These are phyloP conservation scores for Penicillium sp. DNA, from an alignment of 2,329 filamentous ascomycete genomes.

Conservation along the genomic window DNA sequence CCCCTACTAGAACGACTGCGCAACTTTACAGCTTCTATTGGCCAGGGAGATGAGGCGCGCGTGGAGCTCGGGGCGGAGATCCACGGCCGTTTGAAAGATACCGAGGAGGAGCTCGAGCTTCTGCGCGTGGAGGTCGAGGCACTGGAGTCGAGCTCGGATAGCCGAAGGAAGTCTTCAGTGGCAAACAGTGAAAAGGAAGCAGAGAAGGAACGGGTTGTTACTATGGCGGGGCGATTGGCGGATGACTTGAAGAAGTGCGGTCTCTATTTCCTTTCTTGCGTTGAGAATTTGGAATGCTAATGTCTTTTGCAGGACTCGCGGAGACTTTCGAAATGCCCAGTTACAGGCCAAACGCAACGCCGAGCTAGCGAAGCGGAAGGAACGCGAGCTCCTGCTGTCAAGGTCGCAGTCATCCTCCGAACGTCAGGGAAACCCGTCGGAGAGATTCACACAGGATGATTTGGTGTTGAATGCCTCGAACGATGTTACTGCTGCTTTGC, in stretches of 20 bases:
- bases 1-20: constrained; percentile 55
- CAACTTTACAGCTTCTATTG: constrained; percentile 58
- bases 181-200: constrained; percentile 52
- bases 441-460: constrained; percentile 64
- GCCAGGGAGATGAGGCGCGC: constrained; percentile 61
- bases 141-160: constrained; percentile 48
- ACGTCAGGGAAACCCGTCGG: constrained; percentile 31
- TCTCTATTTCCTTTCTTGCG: background rate
- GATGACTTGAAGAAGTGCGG: constrained; percentile 68
- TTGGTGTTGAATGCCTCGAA: constrained; percentile 68
- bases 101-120: constrained; percentile 79
- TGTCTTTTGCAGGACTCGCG: constrained; percentile 47
- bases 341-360: constrained; percentile 71
- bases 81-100: constrained; percentile 67
- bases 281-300: constrained; percentile 6
- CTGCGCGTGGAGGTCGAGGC: constrained; percentile 73
- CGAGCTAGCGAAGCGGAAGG: constrained; percentile 66
- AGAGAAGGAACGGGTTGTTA: constrained; percentile 62
- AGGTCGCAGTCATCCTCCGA: constrained; percentile 34
- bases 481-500: constrained; percentile 78
- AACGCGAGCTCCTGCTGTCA: constrained; percentile 71
- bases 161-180: constrained; percentile 27
- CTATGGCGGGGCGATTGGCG: constrained; percentile 61
- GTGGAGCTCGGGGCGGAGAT: constrained; percentile 77
- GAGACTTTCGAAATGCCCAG: constrained; percentile 75